Base-by-base conservation (phyloP, 225 moss, liverwort and hornwort genomes). In the Anthoceros angustus region DNA sequence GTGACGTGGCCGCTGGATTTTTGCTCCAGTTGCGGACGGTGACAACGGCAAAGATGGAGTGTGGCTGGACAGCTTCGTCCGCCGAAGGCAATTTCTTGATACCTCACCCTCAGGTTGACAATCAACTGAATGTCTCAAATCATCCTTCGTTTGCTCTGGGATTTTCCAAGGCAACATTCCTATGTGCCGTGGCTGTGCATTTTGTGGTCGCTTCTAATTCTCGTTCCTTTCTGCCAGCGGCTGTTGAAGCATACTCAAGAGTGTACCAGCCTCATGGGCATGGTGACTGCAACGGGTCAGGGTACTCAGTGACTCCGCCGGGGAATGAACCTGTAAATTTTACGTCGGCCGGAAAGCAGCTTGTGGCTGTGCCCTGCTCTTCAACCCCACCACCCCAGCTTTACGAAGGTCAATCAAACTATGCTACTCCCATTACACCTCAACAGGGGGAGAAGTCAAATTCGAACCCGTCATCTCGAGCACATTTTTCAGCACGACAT, bases 401-500 rank as follows among this genome's bases (percentile, higher is more conserved):
- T 18, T 23, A 9, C 10, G 14, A 7, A 15, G 55, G 8, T 55
- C n/a, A 9, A 15, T 55, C 55, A 15, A 55, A 23, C 18, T 15
- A 18, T 15, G 55, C 55, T 7, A 55, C 55, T 20, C 55, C 55
- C 18, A 55, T 15, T 23, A 55, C 55, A 0, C 6, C 55, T 55
- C 55, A 55, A 20, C 8, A 55, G n/a, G 18, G 55, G 55, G 55
- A 55, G 23, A 55, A 64, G 55, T 24, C 73, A 32, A 63, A 69
- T 39, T 60, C 18, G 68, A 62, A 64, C 72, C 2, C 77, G 74
- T 77, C 74, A 66, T 61, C 71, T 42, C 77, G 69, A 63, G 62
- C 71, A 38, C 73, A 75, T 42, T 68, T 75, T 63, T 25, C 78
- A 70, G 63, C 66, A 32, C 75, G 76, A 71, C 71, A 84, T 63